phyloP scores from a whole-genome alignment of 2,329 filamentous ascomycete genomes.

The Pseudogymnoascus sp. region DNA sequence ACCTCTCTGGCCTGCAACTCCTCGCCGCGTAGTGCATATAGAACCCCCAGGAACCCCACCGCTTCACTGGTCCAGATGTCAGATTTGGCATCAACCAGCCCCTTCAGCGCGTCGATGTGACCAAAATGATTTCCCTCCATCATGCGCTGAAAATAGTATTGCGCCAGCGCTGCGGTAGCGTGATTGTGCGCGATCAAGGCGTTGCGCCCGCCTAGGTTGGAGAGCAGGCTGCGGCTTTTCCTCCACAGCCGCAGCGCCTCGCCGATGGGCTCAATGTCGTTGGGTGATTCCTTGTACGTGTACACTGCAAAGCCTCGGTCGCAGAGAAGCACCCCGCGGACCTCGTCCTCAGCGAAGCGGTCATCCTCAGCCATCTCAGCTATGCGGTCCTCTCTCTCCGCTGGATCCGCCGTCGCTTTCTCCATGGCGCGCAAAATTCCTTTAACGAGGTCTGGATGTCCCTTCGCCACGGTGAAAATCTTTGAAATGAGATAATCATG shows the following conservation, averaged over 20 bases:
- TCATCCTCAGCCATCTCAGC: background rate
- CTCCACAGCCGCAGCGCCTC: background rate
- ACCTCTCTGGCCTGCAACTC: background rate
- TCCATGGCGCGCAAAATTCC: conserved; percentile 17
- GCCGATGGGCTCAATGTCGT: background rate
- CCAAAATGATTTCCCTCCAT: background rate
- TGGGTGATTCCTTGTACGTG: conserved; percentile 16
- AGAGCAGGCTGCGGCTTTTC: background rate
- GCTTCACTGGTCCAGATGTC: background rate
- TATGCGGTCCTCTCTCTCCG: background rate
- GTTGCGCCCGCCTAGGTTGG: background rate
- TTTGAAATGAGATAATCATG: conserved; percentile 13
- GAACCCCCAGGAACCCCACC: background rate
- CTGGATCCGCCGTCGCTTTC: conserved; percentile 11
- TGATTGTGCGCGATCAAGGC: background rate
- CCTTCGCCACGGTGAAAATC: conserved; percentile 17
- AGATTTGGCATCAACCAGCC: background rate
- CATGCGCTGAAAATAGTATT: background rate
- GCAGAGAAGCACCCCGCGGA: conserved; percentile 19
- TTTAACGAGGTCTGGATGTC: conserved; percentile 15
- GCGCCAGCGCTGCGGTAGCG: background rate
- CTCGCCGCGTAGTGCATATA: background rate
- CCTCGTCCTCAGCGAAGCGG: conserved; percentile 16
- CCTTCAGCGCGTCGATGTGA: background rate
- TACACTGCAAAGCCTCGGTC: conserved; percentile 18